Evolutionary conservation across 2,329 filamentous ascomycete species (phyloP).

Genomic region (Cercospora beticola): DNA sequence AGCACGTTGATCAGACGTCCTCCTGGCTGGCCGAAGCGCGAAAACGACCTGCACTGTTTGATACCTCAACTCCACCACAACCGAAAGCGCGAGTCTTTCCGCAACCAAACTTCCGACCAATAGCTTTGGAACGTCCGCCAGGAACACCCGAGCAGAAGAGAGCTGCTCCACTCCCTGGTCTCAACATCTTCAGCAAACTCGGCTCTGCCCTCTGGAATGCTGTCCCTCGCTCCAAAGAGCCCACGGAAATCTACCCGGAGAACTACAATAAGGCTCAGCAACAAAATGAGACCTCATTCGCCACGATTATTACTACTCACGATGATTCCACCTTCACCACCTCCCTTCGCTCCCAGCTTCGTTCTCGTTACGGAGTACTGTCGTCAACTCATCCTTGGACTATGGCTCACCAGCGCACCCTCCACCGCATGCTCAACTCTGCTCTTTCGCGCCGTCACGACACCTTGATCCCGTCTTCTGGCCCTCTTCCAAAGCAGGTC

Average conservation of each 20-base stretch:
- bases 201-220: conserved; percentile 34
- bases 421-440: conserved; percentile 41
- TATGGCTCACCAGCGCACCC: conserved; percentile 39
- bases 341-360: conserved; percentile 31
- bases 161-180: background rate
- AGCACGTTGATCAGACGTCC: conserved; percentile 8
- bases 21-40: conserved; percentile 16
- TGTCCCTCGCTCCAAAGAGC: conserved; percentile 27
- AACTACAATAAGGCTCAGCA: background rate
- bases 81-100: background rate
- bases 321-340: conserved; percentile 20
- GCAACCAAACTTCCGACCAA: background rate
- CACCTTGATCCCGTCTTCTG: conserved; percentile 33
- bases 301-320: background rate
- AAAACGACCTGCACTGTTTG: conserved; percentile 31
- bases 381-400: conserved; percentile 36
- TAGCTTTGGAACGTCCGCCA: background rate
- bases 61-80: background rate
- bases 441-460: conserved; percentile 27
- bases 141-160: background rate
- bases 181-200: conserved; percentile 30
- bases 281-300: background rate
- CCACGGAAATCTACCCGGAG: conserved; percentile 18
- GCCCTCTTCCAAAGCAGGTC: conserved; percentile 28
- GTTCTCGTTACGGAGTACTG: conserved; percentile 39